Evolutionary conservation across 2,329 filamentous ascomycete species (phyloP).

Genomic region (Xylariaceae sp.): DNA sequence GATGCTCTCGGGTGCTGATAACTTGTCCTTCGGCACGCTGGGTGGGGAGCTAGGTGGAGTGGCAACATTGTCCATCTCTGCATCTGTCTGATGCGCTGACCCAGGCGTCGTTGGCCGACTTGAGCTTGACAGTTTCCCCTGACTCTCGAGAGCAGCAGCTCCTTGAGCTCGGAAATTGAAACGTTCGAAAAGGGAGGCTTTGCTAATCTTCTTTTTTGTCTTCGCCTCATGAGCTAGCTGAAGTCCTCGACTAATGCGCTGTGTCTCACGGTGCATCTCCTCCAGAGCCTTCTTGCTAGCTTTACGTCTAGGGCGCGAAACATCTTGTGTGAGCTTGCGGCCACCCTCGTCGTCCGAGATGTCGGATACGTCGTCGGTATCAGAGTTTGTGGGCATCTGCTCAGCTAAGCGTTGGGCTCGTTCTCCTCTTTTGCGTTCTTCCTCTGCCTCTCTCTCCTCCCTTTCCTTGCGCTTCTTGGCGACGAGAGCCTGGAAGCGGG

Average conservation of each 20-base stretch:
- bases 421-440: constrained; percentile 46
- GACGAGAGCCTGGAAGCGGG: constrained; percentile 68
- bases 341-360: constrained; percentile 60
- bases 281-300: constrained; percentile 93
- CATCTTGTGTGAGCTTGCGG: constrained; percentile 63
- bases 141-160: constrained; percentile 29
- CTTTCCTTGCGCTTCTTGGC: constrained; percentile 70
- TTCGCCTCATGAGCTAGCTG: constrained; percentile 86
- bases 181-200: constrained; percentile 73
- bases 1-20: constrained; percentile 2
- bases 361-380: constrained; percentile 54
- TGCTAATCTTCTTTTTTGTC: constrained; percentile 87
- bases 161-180: constrained; percentile 66
- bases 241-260: constrained; percentile 83
- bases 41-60: constrained; percentile 73
- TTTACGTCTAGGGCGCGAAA: constrained; percentile 68
- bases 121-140: constrained; percentile 47
- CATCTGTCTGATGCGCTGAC: constrained; percentile 45
- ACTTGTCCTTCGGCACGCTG: constrained; percentile 29
- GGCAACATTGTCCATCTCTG: constrained; percentile 47
- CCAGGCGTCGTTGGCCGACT: constrained; percentile 48
- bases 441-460: constrained; percentile 60
- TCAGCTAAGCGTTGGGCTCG: constrained; percentile 39
- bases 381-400: constrained; percentile 35
- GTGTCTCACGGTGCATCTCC: constrained; percentile 92